Evolutionary conservation across 2,329 filamentous ascomycete species (phyloP).

Genomic region (Saccharata proteae): DNA sequence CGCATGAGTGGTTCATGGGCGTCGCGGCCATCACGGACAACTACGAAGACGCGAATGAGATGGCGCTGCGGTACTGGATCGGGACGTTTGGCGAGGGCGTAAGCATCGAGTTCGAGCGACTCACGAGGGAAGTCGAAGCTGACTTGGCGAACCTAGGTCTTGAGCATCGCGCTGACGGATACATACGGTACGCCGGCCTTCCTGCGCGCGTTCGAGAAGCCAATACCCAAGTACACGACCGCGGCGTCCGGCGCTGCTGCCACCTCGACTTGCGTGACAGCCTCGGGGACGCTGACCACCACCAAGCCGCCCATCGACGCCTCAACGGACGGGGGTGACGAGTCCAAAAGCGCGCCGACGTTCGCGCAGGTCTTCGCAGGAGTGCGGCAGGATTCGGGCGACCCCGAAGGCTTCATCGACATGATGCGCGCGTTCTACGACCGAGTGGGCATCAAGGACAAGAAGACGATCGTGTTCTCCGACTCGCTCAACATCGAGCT

Average conservation of each 20-base stretch:
- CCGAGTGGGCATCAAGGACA: slow-evolving; percentile 57
- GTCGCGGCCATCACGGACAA: slow-evolving; percentile 82
- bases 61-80: slow-evolving; percentile 78
- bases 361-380: slow-evolving; percentile 77
- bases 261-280: slow-evolving; percentile 27
- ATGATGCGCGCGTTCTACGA: slow-evolving; percentile 74
- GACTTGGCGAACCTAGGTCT: slow-evolving; percentile 44
- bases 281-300: slow-evolving; percentile 31
- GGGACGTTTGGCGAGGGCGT: slow-evolving; percentile 74
- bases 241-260: slow-evolving; percentile 28
- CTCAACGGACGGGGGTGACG: slow-evolving; percentile 32
- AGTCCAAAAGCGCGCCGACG: slow-evolving; percentile 28
- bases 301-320: slow-evolving; percentile 33
- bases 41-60: slow-evolving; percentile 74
- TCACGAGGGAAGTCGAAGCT: not conserved
- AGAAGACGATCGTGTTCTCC: slow-evolving; percentile 89
- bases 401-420: slow-evolving; percentile 68
- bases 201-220: slow-evolving; percentile 67
- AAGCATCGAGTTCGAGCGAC: slow-evolving; percentile 12
- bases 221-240: slow-evolving; percentile 38
- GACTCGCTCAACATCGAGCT: slow-evolving; percentile 87
- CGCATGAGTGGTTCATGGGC: slow-evolving; percentile 99
- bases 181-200: slow-evolving; percentile 92
- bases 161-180: slow-evolving; percentile 85
- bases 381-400: slow-evolving; percentile 81